phyloP scores from a whole-genome alignment of 495 filamentous ascomycete species.

The Trichoderma orchidacearum region DNA sequence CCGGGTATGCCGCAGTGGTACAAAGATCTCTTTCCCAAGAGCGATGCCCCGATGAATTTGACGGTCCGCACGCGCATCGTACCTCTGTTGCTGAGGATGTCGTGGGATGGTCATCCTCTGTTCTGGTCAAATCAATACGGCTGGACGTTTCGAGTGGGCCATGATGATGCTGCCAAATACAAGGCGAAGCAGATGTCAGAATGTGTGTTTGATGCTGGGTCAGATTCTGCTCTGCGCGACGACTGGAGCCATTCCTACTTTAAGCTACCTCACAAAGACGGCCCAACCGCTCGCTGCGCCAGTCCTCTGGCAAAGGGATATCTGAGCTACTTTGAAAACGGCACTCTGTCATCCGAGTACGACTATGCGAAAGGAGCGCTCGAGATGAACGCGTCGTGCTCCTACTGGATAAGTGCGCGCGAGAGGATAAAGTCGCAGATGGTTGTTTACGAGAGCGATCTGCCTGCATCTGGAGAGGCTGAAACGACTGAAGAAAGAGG shows the following conservation, averaged over 20 bases:
- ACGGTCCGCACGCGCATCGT: conserved; percentile 80
- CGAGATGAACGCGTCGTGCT: conserved; percentile 96
- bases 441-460: conserved; percentile 71
- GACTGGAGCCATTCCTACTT: conserved; percentile 61
- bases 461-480: conserved; percentile 6
- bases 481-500: not conserved
- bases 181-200: conserved; percentile 51
- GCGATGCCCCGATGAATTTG: conserved; percentile 49
- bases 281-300: conserved; percentile 67
- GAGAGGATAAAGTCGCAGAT: conserved; percentile 87
- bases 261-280: conserved; percentile 93
- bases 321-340: conserved; percentile 79
- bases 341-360: conserved; percentile 73
- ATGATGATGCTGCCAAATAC: conserved; percentile 48
- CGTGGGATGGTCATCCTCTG: conserved; percentile 82
- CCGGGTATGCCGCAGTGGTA: conserved; percentile 96
- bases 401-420: conserved; percentile 94
- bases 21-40: conserved; percentile 69
- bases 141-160: conserved; percentile 77
- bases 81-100: conserved; percentile 68
- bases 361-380: conserved; percentile 83
- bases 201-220: conserved; percentile 73
- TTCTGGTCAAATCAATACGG: conserved; percentile 88
- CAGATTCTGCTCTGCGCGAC: conserved; percentile 45
- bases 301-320: conserved; percentile 87